A percentile compares a stretch with the other conserved stretches of the same genome.
Conservation (phyloP, 371 early-diverging fungal genomes). For the Lichtheimia corymbifera region DNA sequence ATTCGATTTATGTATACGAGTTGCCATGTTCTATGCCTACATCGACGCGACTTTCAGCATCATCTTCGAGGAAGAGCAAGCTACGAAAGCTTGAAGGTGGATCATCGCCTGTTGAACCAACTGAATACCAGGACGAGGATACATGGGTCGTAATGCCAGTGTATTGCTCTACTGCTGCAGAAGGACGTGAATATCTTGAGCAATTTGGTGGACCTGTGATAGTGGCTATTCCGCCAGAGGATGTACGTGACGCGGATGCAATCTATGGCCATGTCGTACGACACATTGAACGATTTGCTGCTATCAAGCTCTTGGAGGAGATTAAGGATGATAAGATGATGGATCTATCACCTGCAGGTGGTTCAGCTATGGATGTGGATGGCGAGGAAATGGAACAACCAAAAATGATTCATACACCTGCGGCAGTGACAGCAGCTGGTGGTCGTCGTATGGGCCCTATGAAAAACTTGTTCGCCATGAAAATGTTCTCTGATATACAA, state of each 20-base stretch:
- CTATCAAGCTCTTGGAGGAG: slow-evolving; percentile 46
- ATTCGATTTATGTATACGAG: slow-evolving; percentile 74
- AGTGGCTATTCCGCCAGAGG: slow-evolving; percentile 31
- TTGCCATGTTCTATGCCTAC: slow-evolving; percentile 44
- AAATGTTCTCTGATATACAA: slow-evolving; percentile 25
- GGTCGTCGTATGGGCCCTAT: slow-evolving; percentile 38
- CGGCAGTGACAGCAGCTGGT: slow-evolving; percentile 46
- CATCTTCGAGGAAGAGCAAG: background rate
- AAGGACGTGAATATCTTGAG: background rate
- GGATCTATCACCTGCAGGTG: slow-evolving; percentile 8
- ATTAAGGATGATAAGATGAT: slow-evolving; percentile 3
- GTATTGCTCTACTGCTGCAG: slow-evolving; percentile 27
- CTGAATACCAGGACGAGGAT: slow-evolving; percentile 9
- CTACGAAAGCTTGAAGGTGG: slow-evolving; percentile 1
- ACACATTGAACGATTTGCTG: slow-evolving; percentile 40
- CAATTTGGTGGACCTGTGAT: slow-evolving; percentile 48
- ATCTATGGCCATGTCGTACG: slow-evolving; percentile 32
- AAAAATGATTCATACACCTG: slow-evolving; percentile 44
- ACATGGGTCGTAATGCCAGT: slow-evolving; percentile 36
- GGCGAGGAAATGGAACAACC: slow-evolving; percentile 7
- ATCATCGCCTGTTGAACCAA: background rate
- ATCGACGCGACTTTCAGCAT: background rate
- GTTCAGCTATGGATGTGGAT: slow-evolving; percentile 10
- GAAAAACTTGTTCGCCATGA: slow-evolving; percentile 44
- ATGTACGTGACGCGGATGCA: slow-evolving; percentile 25